phyloP scores from a whole-genome alignment of 441 rosid genomes.

The Theobroma grandiflorum region DNA sequence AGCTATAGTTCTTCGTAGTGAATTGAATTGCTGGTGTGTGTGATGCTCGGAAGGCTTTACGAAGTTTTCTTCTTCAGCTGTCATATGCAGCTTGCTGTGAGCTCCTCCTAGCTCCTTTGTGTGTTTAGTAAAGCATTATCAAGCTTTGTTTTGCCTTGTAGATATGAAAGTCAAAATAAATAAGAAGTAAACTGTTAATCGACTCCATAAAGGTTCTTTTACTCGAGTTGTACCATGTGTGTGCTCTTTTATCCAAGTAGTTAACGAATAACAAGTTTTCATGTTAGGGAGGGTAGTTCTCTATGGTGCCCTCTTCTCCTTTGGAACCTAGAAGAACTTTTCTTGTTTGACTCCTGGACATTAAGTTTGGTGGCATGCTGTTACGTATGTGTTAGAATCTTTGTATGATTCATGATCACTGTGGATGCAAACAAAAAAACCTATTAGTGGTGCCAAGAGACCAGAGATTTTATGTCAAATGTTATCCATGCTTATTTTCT shows the following conservation, averaged over 20 bases:
- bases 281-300: not conserved
- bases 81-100: too few species aligned
- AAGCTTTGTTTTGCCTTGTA: too few species aligned
- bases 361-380: not conserved
- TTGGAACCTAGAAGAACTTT: not conserved
- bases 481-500: not conserved
- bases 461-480: not conserved
- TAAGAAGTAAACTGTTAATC: too few species aligned
- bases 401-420: not conserved
- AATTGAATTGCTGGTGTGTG: not conserved
- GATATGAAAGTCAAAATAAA: too few species aligned
- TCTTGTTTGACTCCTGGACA: not conserved
- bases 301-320: not conserved
- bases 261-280: not conserved
- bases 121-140: too few species aligned
- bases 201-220: too few species aligned
- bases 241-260: not conserved
- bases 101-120: too few species aligned
- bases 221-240: too few species aligned
- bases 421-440: not conserved
- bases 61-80: not conserved
- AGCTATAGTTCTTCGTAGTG: not conserved
- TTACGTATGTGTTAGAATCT: not conserved
- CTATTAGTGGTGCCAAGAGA: not conserved
- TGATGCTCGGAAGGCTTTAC: not conserved